Evolutionary conservation across 306 rosid genomes (phyloP), one percentile per base, ranked within the genome.

Genomic region (Pterocarpus santalinus): DNA sequence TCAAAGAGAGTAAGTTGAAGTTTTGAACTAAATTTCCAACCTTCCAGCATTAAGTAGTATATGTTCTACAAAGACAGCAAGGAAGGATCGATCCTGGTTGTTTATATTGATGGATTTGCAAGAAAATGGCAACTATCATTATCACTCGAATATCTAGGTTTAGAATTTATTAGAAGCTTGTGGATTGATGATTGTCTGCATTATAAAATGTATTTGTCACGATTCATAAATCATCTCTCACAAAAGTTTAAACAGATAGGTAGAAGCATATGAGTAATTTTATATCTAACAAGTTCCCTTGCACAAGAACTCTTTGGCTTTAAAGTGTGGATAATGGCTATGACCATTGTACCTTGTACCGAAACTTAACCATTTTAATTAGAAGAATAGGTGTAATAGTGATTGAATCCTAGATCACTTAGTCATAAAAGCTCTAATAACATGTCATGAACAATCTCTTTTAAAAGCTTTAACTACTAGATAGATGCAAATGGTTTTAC

Each of bases 91-190:
- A 34, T 55, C 51, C 55, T 80, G 38, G 69, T 58, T 53, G 52
- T 83, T 78, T 57, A n/a, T 36, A 11, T 13, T 82, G 60, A 67
- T 80, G 73, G 55, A 57, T 60, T n/a, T 84, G 80, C 88, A 87
- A 82, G 88, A 85, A 85, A 82, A 81, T 82, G 87, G 82, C 41
- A 84, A 88, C 49, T 34, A 15, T 65, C 79, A 17, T 58, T 5
- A 14, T 66, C 78, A 13, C 35, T 46, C 44, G 7, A 17, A 22
- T 46, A 22, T 61, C 47, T 12, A 11, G 35, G 57, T 44, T 33
- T 79, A 53, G 28, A 22, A 22, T 22, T 22, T 22, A 22, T 22
- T 22, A 22, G 28, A 22, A 47, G 61, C 63, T 39, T 61, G 16
- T 63, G 3, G 60, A 22, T 65, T 68, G 22, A 67, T 64, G 47